A percentile compares a stretch with the other conserved stretches of the same genome.
phyloP scores from a whole-genome alignment of 768 basidiomycete species.

The Melanogaster broomeanus region DNA sequence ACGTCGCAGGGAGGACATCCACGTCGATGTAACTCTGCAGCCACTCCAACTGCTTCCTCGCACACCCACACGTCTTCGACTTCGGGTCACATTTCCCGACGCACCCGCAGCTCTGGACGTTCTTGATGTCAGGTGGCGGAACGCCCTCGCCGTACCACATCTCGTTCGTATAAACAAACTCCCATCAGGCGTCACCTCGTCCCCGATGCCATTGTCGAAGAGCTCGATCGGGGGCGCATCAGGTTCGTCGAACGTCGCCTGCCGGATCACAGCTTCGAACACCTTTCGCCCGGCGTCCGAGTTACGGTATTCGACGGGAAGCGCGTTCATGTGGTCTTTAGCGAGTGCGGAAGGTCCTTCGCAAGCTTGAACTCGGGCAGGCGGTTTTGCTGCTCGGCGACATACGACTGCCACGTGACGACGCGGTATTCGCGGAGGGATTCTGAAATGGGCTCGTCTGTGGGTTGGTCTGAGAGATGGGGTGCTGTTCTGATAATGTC shows the following conservation, averaged over 20 bases:
- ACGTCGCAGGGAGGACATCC: constrained; percentile 29
- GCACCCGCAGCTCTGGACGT: constrained; percentile 72
- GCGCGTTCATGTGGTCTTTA: constrained; percentile 67
- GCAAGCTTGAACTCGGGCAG: constrained; percentile 33
- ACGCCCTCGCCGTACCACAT: constrained; percentile 76
- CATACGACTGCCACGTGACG: constrained; percentile 24
- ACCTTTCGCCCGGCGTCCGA: constrained; percentile 48
- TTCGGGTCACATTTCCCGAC: constrained; percentile 74
- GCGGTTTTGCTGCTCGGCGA: constrained; percentile 14
- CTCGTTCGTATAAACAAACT: constrained; percentile 84
- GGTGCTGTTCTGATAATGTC: neutral
- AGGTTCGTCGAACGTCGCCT: constrained; percentile 68
- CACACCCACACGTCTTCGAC: constrained; percentile 72
- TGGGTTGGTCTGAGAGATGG: neutral
- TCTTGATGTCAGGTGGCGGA: constrained; percentile 58
- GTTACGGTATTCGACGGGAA: constrained; percentile 41
- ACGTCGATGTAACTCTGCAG: constrained; percentile 21
- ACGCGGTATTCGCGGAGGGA: constrained; percentile 10
- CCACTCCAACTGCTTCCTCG: constrained; percentile 52
- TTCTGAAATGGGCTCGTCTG: neutral
- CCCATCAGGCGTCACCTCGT: constrained; percentile 77
- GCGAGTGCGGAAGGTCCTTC: constrained; percentile 56
- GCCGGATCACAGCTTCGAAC: constrained; percentile 65
- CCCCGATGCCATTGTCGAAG: constrained; percentile 61
- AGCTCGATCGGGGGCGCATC: constrained; percentile 68